Conservation (phyloP, 371 early-diverging fungal species). For the Apophysomyces ossiformis region DNA sequence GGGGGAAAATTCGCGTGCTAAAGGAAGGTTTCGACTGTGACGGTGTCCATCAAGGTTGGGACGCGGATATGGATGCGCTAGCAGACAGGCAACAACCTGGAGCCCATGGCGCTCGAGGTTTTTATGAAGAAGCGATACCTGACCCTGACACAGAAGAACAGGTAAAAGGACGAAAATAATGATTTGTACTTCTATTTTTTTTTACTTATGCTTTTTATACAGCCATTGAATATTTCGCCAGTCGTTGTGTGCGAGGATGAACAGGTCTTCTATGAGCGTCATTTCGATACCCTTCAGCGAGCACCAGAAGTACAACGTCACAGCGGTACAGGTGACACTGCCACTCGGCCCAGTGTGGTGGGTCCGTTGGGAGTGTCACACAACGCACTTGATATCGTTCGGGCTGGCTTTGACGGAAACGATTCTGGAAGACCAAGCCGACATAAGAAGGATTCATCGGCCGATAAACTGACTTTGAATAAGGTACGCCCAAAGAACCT, state of each 20-base stretch:
- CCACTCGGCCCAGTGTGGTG: slow-evolving; percentile 38
- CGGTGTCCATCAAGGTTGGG: slow-evolving; percentile 62
- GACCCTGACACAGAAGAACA: slow-evolving; percentile 46
- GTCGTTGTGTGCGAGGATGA: slow-evolving; percentile 78
- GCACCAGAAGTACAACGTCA: slow-evolving; percentile 30
- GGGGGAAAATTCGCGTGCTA: slow-evolving; percentile 80
- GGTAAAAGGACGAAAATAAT: slow-evolving; percentile 23
- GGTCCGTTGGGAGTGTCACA: slow-evolving; percentile 40
- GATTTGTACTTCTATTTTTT: not conserved
- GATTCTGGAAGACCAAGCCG: slow-evolving; percentile 18
- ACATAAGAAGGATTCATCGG: slow-evolving; percentile 15
- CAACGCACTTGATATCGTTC: slow-evolving; percentile 30
- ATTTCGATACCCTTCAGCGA: slow-evolving; percentile 69
- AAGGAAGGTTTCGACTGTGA: slow-evolving; percentile 78
- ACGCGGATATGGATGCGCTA: slow-evolving; percentile 40
- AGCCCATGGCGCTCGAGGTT: slow-evolving; percentile 43
- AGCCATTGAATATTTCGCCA: slow-evolving; percentile 40
- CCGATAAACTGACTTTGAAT: slow-evolving; percentile 12
- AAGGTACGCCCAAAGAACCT: slow-evolving; percentile 7
- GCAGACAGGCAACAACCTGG: slow-evolving; percentile 38
- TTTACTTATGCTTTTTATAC: not conserved
- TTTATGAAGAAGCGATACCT: slow-evolving; percentile 49
- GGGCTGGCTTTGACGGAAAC: slow-evolving; percentile 19
- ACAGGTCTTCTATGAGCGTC: slow-evolving; percentile 80
- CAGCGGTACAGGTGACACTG: slow-evolving; percentile 34